phyloP scores from a whole-genome alignment of 148 eudicot genomes.

The Oxyria digyna region DNA sequence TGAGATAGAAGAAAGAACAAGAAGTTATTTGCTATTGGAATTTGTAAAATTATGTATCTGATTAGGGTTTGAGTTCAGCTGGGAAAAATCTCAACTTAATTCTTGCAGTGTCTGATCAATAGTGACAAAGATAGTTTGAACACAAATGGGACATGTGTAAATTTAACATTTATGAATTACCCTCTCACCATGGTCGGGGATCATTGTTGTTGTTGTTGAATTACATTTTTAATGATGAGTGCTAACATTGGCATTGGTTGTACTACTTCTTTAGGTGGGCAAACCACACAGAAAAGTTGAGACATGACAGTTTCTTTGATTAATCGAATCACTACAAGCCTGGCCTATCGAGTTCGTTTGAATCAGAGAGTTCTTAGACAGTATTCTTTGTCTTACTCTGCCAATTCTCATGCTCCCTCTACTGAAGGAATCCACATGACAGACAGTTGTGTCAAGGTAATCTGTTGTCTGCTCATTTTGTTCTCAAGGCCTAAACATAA shows the following conservation, averaged over 20 bases:
- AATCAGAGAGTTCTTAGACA: not conserved
- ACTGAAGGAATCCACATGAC: constrained; percentile 49
- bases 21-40: no score
- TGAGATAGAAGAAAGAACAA: not conserved
- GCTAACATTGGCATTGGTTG: not conserved
- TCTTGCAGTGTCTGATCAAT: no score
- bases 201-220: no score
- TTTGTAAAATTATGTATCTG: no score
- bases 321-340: not conserved
- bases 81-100: no score
- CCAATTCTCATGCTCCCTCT: constrained; percentile 27
- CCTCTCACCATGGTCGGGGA: no score
- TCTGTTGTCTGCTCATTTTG: no score
- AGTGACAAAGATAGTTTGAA: no score
- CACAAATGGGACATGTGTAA: not conserved
- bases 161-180: not conserved
- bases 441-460: constrained; percentile 60
- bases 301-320: not conserved
- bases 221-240: no score
- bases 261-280: not conserved
- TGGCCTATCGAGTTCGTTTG: not conserved
- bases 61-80: no score
- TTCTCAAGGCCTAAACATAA: no score
- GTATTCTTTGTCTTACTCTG: constrained; percentile 10
- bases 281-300: not conserved